Evolutionary conservation across 2,329 filamentous ascomycete genomes (phyloP).

Genomic region (Juglanconis sp.): DNA sequence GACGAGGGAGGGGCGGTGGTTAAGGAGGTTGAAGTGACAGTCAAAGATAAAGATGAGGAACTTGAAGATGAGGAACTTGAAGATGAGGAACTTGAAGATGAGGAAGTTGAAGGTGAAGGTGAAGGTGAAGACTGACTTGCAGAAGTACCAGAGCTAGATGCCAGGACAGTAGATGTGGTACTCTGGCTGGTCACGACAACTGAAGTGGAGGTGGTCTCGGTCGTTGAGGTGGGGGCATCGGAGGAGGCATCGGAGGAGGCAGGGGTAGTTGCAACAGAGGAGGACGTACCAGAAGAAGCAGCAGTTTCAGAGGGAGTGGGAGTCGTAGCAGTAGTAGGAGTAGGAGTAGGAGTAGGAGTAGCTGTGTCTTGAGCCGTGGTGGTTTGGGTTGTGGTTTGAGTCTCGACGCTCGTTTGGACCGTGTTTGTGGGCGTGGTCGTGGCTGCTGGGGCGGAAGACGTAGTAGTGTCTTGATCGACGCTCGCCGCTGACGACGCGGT

Average conservation of each 20-base stretch:
- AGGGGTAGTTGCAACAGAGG: constrained; percentile 15
- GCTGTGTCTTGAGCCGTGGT: constrained; percentile 24
- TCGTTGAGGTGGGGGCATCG: constrained; percentile 25
- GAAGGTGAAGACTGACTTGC: constrained; percentile 22
- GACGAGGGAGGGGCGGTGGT: not conserved
- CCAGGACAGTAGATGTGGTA: constrained; percentile 14
- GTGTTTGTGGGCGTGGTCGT: constrained; percentile 24
- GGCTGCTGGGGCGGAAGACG: constrained; percentile 17
- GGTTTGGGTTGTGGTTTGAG: constrained; percentile 21
- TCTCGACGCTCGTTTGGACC: constrained; percentile 17
- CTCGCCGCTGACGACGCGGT: not conserved
- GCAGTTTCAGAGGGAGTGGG: constrained; percentile 14
- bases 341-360: constrained; percentile 23
- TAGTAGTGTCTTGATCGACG: constrained; percentile 5
- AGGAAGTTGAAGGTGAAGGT: constrained; percentile 15
- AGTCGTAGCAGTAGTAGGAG: constrained; percentile 18
- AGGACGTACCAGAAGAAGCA: constrained; percentile 30
- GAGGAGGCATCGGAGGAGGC: constrained; percentile 20
- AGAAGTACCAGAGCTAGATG: constrained; percentile 14
- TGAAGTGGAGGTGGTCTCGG: constrained; percentile 24
- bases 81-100: constrained; percentile 14
- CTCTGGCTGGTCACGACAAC: constrained; percentile 18
- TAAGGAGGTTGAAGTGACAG: too few relatives aligned
- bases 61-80: constrained; percentile 13
- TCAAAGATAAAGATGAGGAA: constrained; percentile 16